A percentile compares a stretch with the other conserved stretches of the same genome.
Conservation (phyloP, 2,329 filamentous ascomycete genomes). For the Monosporascus sp. region DNA sequence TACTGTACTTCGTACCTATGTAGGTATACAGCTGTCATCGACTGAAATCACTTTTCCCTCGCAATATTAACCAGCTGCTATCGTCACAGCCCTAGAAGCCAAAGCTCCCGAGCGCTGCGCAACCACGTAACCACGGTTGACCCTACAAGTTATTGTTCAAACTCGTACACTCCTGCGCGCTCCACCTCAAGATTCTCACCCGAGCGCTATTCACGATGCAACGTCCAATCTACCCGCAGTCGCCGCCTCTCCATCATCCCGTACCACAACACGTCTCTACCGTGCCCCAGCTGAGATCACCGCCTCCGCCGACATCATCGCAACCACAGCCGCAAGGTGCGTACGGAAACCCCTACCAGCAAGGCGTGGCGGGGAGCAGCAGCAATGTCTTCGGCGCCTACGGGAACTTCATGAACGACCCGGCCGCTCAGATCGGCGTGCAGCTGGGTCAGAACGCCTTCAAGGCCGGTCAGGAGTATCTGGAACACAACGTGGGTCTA, state of each 20-base stretch:
- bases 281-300: constrained; percentile 92
- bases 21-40: background rate
- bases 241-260: constrained; percentile 91
- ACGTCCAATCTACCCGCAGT: constrained; percentile 76
- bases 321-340: constrained; percentile 62
- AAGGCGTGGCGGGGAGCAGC: constrained; percentile 44
- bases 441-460: constrained; percentile 91
- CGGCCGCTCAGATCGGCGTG: constrained; percentile 88
- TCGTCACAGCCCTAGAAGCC: background rate
- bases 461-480: constrained; percentile 84
- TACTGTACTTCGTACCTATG: too few species aligned
- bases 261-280: constrained; percentile 98
- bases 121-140: background rate
- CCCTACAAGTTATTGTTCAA: too few species aligned
- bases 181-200: too few species aligned
- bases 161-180: too few species aligned
- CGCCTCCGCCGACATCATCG: constrained; percentile 69
- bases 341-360: constrained; percentile 70
- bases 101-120: background rate
- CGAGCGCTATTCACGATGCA: constrained; percentile 59
- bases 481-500: constrained; percentile 81
- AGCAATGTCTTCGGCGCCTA: constrained; percentile 64
- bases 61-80: background rate
- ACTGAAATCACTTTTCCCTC: background rate
- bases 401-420: constrained; percentile 92